A percentile compares a stretch with the other conserved stretches of the same genome.
Evolutionary conservation across 2,329 filamentous ascomycete species (phyloP).

Genomic region (Fusarium praegraminearum): DNA sequence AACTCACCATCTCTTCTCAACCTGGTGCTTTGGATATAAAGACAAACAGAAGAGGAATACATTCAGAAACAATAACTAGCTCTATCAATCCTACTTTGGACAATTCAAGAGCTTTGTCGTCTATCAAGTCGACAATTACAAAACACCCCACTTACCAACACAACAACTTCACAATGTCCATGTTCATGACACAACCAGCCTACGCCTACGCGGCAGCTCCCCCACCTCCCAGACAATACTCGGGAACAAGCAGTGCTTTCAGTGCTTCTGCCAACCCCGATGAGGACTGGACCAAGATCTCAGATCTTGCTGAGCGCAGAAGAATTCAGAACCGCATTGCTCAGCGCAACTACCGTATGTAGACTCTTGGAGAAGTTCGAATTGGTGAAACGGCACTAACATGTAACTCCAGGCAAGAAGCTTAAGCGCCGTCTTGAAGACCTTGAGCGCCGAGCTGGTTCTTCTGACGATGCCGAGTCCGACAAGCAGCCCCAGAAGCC

Average conservation of each 20-base stretch:
- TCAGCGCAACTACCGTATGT: conserved; percentile 94
- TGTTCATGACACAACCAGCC: conserved; percentile 53
- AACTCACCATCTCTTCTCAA: conserved; percentile 12
- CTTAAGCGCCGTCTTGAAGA: conserved; percentile 90
- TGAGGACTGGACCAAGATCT: conserved; percentile 99
- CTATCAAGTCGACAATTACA: conserved; percentile 25
- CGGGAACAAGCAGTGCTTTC: conserved; percentile 91
- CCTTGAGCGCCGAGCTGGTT: conserved; percentile 80
- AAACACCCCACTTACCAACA: conserved; percentile 22
- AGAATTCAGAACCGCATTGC: conserved; percentile 98
- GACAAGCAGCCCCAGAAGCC: conserved; percentile 48
- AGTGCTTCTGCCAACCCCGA: conserved; percentile 94
- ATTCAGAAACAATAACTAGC: conserved; percentile 17
- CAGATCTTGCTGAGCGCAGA: conserved; percentile 91
- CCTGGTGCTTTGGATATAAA: conserved; percentile 4
- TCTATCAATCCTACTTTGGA: conserved; percentile 26
- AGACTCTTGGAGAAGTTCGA: not conserved
- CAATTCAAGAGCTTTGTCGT: conserved; percentile 34
- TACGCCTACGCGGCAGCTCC: conserved; percentile 51
- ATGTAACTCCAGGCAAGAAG: conserved; percentile 77
- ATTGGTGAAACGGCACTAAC: conserved; percentile 26
- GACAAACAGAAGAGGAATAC: conserved; percentile 33
- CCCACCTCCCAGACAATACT: conserved; percentile 72
- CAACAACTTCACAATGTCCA: conserved; percentile 49
- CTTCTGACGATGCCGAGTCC: conserved; percentile 60